Conservation (phyloP, 2,329 filamentous ascomycete species). For the Xylaria sp. region DNA sequence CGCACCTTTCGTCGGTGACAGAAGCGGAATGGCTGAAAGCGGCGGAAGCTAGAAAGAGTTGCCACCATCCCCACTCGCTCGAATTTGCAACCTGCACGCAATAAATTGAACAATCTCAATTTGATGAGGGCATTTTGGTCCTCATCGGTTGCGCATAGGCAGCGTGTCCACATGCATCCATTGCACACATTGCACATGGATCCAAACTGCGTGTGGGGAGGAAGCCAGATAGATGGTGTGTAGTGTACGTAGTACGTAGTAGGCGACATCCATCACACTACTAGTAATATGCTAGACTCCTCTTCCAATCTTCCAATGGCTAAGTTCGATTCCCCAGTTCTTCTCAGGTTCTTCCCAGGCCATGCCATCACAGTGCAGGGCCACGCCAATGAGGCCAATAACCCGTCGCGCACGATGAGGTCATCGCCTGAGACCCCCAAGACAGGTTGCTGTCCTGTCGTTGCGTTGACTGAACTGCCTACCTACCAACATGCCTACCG, state of each 20-base stretch:
- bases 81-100: constrained; percentile 35
- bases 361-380: constrained; percentile 13
- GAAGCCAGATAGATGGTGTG: background rate
- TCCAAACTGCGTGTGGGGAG: background rate
- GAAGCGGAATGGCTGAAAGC: constrained; percentile 29
- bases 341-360: background rate
- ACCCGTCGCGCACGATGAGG: constrained; percentile 33
- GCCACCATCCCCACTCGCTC: constrained; percentile 22
- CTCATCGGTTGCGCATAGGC: constrained; percentile 10
- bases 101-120: constrained; percentile 37
- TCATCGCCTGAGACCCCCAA: constrained; percentile 31
- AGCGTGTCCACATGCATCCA: constrained; percentile 8
- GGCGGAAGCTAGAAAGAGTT: constrained; percentile 26
- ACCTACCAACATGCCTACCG: too few species aligned
- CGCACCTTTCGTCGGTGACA: constrained; percentile 29
- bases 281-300: background rate
- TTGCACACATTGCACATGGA: background rate
- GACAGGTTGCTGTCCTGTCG: constrained; percentile 26
- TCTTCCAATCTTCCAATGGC: background rate
- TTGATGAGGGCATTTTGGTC: constrained; percentile 13
- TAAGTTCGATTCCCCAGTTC: constrained; percentile 21
- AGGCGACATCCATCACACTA: background rate
- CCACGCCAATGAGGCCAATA: constrained; percentile 18
- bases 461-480: background rate
- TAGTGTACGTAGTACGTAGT: background rate